These are phyloP conservation scores for Schrenkiella parvula DNA, from an alignment of 345 rosid species.

Conservation along the genomic window DNA sequence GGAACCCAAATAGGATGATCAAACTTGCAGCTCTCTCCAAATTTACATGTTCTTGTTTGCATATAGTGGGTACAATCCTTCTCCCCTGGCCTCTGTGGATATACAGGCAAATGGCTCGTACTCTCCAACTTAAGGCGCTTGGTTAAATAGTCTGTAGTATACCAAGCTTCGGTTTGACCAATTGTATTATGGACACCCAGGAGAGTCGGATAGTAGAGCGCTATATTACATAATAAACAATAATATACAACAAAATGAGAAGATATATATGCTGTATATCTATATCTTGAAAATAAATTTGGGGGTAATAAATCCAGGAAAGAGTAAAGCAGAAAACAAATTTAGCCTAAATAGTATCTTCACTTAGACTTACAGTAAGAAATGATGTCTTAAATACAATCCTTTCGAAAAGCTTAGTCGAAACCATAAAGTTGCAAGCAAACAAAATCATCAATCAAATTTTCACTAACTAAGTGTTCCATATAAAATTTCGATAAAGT, in stretches of 20 bases:
- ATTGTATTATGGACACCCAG: constrained; percentile 75
- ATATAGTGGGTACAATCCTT: constrained; percentile 99
- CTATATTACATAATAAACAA: constrained; percentile 76
- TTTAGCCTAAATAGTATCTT: constrained; percentile 13
- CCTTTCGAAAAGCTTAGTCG: not conserved
- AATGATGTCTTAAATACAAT: constrained; percentile 8
- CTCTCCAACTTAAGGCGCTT: constrained; percentile 93
- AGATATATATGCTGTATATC: constrained; percentile 45
- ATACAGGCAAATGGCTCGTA: constrained; percentile 76
- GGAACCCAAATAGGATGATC: constrained; percentile 99
- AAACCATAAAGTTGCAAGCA: constrained; percentile 18
- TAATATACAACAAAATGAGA: constrained; percentile 45
- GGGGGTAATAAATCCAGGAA: constrained; percentile 7
- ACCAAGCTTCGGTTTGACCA: constrained; percentile 98
- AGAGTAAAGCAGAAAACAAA: constrained; percentile 24
- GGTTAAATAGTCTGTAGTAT: constrained; percentile 62
- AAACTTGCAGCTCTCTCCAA: constrained; percentile 98
- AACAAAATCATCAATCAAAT: not conserved
- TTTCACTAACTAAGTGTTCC: not conserved
- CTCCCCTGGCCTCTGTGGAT: constrained; percentile 97
- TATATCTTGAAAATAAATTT: constrained; percentile 38
- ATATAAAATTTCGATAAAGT: not conserved
- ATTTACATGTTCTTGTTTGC: constrained; percentile 98
- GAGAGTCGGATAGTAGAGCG: constrained; percentile 79
- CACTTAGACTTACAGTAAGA: constrained; percentile 8